Base-by-base conservation (phyloP, 2,329 filamentous ascomycete genomes). In the Penicillium sp. region DNA sequence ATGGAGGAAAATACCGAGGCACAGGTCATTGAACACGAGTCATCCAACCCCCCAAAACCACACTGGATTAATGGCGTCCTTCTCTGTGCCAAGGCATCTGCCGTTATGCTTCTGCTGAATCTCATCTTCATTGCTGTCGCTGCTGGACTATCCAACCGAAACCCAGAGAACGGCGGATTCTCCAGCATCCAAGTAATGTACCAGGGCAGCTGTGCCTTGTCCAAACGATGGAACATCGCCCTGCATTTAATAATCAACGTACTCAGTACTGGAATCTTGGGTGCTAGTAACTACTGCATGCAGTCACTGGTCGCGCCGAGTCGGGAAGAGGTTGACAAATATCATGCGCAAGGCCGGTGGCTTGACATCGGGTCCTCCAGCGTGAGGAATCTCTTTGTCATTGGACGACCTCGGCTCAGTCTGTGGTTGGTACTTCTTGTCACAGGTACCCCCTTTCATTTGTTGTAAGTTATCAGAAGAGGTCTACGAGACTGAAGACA, bases 271-370 rank as follows among this genome's bases (percentile, higher is more conserved):
- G 47, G 74, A 0, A 52, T 82, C 14, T 68, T 82, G 0, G 71
- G 72, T 2, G 77, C 77, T 2, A 78, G 75, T 43, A 81, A 81
- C 60, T 81, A 79, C 55, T 76, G 73, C 50, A 81, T 81, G 77
- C 81, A 84, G 55, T 70, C 76, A 14, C 64, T 84, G 2, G 74
- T 69, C 13, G 74, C 81, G 1, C 81, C 81, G 0, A 82, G 76
- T 0, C 67, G 81, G 26, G 55, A 63, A 9, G 53, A 51, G 9
- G 14, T 55, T 14, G 47, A 55, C 29, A 26, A 38, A 19, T 19
- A 36, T 6, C 54, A 56, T 27, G 49, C 45, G 2, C 11, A 18
- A 18, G 36, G 54, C 8, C 29, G 29, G 5, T 78, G 74, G 73
- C 63, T 81, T 0, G 74, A 78, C 36, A 74, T 81, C 29, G 78